phyloP scores from a whole-genome alignment of 2,329 filamentous ascomycete genomes.

The Sphaerulina populicola region DNA sequence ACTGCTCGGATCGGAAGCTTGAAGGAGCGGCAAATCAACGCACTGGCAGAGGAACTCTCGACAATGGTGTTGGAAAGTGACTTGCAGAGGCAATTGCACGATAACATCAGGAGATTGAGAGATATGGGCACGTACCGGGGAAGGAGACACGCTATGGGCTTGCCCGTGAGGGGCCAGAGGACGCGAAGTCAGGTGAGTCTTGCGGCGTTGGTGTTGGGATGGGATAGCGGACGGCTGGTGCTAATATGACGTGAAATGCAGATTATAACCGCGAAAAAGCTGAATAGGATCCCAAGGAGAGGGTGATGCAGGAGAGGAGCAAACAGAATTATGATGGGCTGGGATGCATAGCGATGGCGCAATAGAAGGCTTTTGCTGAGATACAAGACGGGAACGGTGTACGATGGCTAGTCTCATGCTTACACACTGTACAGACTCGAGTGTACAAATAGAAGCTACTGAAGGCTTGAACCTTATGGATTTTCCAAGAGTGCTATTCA shows the following conservation, averaged over 20 bases:
- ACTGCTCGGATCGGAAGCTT: slow-evolving; percentile 69
- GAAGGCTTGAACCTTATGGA: not conserved
- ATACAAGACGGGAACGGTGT: not conserved
- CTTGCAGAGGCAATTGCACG: slow-evolving; percentile 63
- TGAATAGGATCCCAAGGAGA: slow-evolving; percentile 52
- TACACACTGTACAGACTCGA: slow-evolving; percentile 5
- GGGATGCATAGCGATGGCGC: slow-evolving; percentile 19
- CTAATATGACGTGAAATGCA: slow-evolving; percentile 26
- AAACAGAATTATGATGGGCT: not conserved
- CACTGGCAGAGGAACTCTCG: slow-evolving; percentile 75
- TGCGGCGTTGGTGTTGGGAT: not conserved
- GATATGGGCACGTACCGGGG: slow-evolving; percentile 89
- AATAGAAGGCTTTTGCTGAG: not conserved
- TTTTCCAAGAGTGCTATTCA: not conserved
- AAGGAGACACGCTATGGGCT: slow-evolving; percentile 79
- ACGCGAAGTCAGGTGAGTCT: slow-evolving; percentile 63
- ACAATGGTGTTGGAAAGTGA: slow-evolving; percentile 94
- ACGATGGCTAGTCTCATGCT: slow-evolving; percentile 1
- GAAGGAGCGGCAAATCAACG: slow-evolving; percentile 65
- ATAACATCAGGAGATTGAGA: slow-evolving; percentile 77
- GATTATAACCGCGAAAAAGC: slow-evolving; percentile 51
- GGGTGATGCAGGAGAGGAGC: slow-evolving; percentile 19
- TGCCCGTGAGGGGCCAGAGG: slow-evolving; percentile 84
- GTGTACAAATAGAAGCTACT: not conserved
- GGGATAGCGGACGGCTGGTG: not conserved